A percentile compares a stretch with the other conserved stretches of the same genome.
phyloP scores from a whole-genome alignment of 257 asterid genomes.

The Dorcoceras hygrometricum region DNA sequence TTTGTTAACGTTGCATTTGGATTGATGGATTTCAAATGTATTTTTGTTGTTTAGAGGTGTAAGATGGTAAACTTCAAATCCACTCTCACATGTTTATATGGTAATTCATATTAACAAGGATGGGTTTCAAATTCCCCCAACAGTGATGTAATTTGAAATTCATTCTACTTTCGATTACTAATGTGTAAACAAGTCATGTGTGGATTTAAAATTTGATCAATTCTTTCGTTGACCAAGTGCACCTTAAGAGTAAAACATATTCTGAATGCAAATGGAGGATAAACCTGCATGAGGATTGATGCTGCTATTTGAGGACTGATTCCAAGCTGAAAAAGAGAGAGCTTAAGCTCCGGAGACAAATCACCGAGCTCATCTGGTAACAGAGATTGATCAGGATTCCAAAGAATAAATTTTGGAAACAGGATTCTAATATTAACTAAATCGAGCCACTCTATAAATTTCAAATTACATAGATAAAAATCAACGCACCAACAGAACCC shows the following conservation, averaged over 20 bases:
- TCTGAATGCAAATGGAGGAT: conserved; percentile 35
- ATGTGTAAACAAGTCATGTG: no score
- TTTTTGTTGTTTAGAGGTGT: no score
- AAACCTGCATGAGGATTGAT: conserved; percentile 96
- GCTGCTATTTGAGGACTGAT: conserved; percentile 98
- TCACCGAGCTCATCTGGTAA: conserved; percentile 90
- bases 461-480: conserved; percentile 7
- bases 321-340: conserved; percentile 93
- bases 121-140: no score
- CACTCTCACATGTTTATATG: no score
- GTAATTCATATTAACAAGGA: no score
- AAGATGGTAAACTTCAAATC: no score
- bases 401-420: conserved; percentile 5
- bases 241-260: conserved; percentile 15
- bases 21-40: no score
- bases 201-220: no score
- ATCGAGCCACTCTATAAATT: background rate
- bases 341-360: conserved; percentile 79
- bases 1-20: no score
- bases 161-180: no score
- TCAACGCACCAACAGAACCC: conserved; percentile 72
- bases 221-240: no score
- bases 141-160: no score
- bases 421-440: background rate
- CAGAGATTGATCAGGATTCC: conserved; percentile 17